Conservation (phyloP, 73 alveolate species). For the Paramecium bursaria region DNA sequence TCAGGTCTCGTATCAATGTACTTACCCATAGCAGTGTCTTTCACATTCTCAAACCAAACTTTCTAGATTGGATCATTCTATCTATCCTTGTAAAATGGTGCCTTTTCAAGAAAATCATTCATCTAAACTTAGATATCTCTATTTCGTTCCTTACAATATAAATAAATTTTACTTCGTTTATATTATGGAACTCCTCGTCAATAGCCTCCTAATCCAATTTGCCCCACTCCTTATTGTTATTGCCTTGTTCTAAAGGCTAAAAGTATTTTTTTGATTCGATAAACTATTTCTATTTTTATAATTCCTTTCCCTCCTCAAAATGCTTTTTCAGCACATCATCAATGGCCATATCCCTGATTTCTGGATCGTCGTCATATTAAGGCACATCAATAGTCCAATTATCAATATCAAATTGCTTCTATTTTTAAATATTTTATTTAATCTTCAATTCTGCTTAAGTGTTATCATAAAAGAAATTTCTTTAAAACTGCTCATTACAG, state of each 20-base stretch:
- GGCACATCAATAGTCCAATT: conserved; percentile 4
- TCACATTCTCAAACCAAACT: not conserved
- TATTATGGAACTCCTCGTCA: conserved; percentile 13
- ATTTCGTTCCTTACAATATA: not conserved
- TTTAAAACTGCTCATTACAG: conserved; percentile 28
- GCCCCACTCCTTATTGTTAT: conserved; percentile 41
- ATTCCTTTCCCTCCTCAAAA: conserved; percentile 1
- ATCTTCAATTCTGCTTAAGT: conserved; percentile 22
- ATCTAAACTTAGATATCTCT: conserved; percentile 13
- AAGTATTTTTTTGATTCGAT: conserved; percentile 42
- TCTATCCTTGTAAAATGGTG: conserved; percentile 1
- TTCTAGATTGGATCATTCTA: conserved; percentile 28
- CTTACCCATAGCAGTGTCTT: conserved; percentile 44
- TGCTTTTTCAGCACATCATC: not conserved
- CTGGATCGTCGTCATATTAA: conserved; percentile 13
- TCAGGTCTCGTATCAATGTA: conserved; percentile 56
- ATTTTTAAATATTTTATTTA: conserved; percentile 9
- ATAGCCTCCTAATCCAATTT: conserved; percentile 42
- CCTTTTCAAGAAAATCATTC: too few relatives aligned
- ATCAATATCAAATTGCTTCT: conserved; percentile 32
- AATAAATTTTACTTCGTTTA: not conserved
- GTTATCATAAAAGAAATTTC: conserved; percentile 39
- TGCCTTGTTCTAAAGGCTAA: conserved; percentile 51
- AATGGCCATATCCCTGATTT: conserved; percentile 14
- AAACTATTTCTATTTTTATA: conserved; percentile 7